A percentile compares a stretch with the other conserved stretches of the same genome.
Conservation (phyloP, 352 stramenopile genomes). For the Pythium biforme region DNA sequence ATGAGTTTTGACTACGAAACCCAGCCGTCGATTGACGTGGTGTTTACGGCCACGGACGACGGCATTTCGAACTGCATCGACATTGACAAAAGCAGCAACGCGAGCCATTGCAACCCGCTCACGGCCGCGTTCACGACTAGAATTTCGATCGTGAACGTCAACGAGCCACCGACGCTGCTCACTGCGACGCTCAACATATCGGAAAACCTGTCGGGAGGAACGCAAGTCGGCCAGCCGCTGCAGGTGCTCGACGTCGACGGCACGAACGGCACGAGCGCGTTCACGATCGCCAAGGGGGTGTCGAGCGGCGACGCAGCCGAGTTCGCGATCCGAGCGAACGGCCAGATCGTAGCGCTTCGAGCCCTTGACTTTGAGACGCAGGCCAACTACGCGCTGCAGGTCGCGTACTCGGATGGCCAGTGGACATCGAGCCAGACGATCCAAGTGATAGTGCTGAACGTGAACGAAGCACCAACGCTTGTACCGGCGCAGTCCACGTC, state of each 20-base stretch:
- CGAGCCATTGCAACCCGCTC: slow-evolving; percentile 20
- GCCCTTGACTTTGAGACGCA: slow-evolving; percentile 40
- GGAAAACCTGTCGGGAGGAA: slow-evolving; percentile 46
- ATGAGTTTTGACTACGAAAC: slow-evolving; percentile 41
- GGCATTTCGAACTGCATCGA: slow-evolving; percentile 26
- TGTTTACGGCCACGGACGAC: slow-evolving; percentile 36
- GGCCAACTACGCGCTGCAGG: slow-evolving; percentile 9
- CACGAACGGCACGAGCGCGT: slow-evolving; percentile 28
- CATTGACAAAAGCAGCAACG: slow-evolving; percentile 10
- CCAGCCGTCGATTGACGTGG: slow-evolving; percentile 27
- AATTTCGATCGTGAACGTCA: slow-evolving; percentile 38
- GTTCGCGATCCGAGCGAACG: slow-evolving; percentile 44
- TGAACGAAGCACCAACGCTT: slow-evolving; percentile 50
- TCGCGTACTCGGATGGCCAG: slow-evolving; percentile 35
- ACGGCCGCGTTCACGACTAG: slow-evolving; percentile 3
- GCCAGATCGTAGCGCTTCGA: slow-evolving; percentile 38
- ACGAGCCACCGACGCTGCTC: slow-evolving; percentile 42
- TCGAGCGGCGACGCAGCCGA: slow-evolving; percentile 18
- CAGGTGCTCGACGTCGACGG: slow-evolving; percentile 45
- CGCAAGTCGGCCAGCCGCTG: slow-evolving; percentile 43
- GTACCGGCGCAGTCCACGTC: slow-evolving; percentile 20
- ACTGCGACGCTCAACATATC: slow-evolving; percentile 24
- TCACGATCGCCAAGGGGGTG: slow-evolving; percentile 29
- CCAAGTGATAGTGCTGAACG: slow-evolving; percentile 38
- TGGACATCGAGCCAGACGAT: slow-evolving; percentile 29